Evolutionary conservation across 163 green algal species (phyloP), one percentile per base, ranked within the genome.

Genomic region (Coccomyxa subellipsoidea): DNA sequence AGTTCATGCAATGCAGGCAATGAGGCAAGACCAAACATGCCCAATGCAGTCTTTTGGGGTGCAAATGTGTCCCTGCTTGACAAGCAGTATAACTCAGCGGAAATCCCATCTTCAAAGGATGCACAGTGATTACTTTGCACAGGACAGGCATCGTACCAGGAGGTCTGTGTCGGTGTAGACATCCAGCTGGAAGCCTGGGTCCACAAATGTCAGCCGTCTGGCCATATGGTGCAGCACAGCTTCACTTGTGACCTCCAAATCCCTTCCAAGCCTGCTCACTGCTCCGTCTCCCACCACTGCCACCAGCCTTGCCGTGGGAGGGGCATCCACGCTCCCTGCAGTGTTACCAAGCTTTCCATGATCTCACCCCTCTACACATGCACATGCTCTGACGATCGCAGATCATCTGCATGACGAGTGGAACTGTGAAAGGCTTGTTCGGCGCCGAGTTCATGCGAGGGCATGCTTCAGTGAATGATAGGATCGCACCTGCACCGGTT

Each of bases 201-300:
- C 66, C 59, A 77, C 81, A 76, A 76, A 85, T 10, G 76, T 54
- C 23, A 85, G 38, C 4, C 81, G 54, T 31, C 37, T 38, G 32
- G 81, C 81, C 38, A 82, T 66, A n/a, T 85, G 81, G 8, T 80
- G 3, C 21, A 85, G 66, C 4, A 85, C 81, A 4, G 66, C 66
- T 23, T 73, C 66, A 23, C 71, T 77, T 32, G 66, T 73, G 66
- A 73, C 66, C 66, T 73, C 66, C 31, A 73, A 35, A 23, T 73
- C 66, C 27, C 66, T 32, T 23, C 66, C 66, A 4, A 73, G 66
- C 29, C n/a, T 73, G 66, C 66, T 73, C 21, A 73, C 21, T 1
- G 27, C 29, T 8, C 66, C 66, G 10, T 73, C 66, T n/a, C 1
- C 66, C 66, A 73, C 66, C 27, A 73, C 29, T 35, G 66, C 66